Base-by-base conservation (phyloP, 371 early-diverging fungal genomes). In the Entomophthora muscae region DNA sequence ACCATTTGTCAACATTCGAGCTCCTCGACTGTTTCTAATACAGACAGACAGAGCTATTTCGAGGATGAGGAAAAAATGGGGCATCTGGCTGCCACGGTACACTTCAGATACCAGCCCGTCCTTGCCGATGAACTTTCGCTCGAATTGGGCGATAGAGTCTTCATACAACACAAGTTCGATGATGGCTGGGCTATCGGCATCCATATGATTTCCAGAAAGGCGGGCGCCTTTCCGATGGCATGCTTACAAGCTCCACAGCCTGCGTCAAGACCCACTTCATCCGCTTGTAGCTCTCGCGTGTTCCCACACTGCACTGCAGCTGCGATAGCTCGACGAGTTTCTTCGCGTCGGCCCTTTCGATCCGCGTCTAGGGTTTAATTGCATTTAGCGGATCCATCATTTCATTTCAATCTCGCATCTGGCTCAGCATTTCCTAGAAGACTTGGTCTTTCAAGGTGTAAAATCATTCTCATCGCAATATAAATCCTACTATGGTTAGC, bases 131-230 rank as follows among this genome's bases (percentile, higher is more conserved):
- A 61, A 24, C 17, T 61, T 5, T 12, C 23, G 2, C 24, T 61
- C 10, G 21, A 23, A 61, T 13, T 24, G 17, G 61, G 61, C 23
- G 61, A 61, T 23, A 30, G 21, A 26, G 61, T 61, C 10, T 7
- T n/a, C 12, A 26, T 61, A 7, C 31, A 42, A 26, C 61, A 61
- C 42, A 31, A 13, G 5, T 61, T 61, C 42, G 61, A 61, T 51
- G 61, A 61, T 26, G 61, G 61, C 10, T 61, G 61, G 61, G 61
- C 61, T 51, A 24, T 61, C 31, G 61, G 61, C 10, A 12, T 12
- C n/a, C 31, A 61, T 17, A 29, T 61, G 26, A 2, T 17, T 32
- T 22, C 23, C 24, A 42, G 26, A n/a, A 28, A 23, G 42, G 42
- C 24, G 26, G 61, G 61, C 7, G 61, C 61, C 7, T 61, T 61